Base-by-base conservation (phyloP, 805 yeast species). In the Hanseniaspora mollemarum region DNA sequence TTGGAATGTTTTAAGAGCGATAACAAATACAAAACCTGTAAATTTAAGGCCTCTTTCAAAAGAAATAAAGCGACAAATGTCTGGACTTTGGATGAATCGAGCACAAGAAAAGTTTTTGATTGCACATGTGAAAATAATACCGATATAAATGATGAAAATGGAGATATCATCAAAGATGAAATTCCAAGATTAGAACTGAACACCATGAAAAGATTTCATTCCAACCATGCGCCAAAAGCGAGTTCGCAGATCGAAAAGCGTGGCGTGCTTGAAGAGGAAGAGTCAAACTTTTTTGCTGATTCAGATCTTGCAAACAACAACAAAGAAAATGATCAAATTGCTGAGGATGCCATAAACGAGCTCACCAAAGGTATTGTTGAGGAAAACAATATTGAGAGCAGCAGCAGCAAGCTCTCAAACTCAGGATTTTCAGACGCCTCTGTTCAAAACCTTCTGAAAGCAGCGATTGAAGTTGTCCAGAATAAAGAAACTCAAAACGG, bases 1-100 rank as follows among this genome's bases (percentile, higher is more conserved):
- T 21, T 48, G 26, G 51, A 48, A 7, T 48, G 51, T 12, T 48
- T 48, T 25, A 40, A 26, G 12, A 40, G 43, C 26, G 51, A 48
- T 16, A 48, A 48, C 9, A 48, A 48, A 19, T 29, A 48, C 8
- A 48, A 37, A n/a, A 15, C 15, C 1, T 48, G 51, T 40, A 48
- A 48, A 18, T 48, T 48, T 28, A 48, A 48, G 19, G 45, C 32
- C 4, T 48, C 44, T 25, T 18, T 48, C 6, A 48, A 48, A 40
- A 31, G 51, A 40, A 42, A 48, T 26, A 48, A 48, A 36, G 6
- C 35, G 10, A 32, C 40, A 1, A 40, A 48, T 19, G 31, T 25
- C 2, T 48, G 51, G 51, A 21, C 21, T 26, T 33, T 48, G 21
- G 45, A 48, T 25, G 51, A 48, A 19, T 13, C 22, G 10, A 32